These are phyloP conservation scores for Aspergillus fischeri DNA, from an alignment of 2,329 filamentous ascomycete genomes.

Conservation along the genomic window DNA sequence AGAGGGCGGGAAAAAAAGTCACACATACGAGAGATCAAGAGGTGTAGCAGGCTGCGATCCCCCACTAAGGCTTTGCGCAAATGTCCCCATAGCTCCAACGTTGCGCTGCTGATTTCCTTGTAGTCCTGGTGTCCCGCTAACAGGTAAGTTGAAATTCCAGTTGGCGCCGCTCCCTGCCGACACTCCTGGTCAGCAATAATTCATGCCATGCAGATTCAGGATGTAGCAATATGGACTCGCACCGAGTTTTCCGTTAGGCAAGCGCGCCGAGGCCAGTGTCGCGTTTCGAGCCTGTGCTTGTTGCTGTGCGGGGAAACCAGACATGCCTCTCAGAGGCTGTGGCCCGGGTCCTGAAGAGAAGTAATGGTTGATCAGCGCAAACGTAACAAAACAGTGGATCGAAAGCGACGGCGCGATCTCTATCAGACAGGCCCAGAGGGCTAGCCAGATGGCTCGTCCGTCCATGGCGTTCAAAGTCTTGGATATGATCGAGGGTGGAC, in stretches of 20 bases:
- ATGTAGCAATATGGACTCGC: slow-evolving; percentile 15
- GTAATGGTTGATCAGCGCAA: slow-evolving; percentile 10
- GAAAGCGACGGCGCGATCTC: slow-evolving; percentile 1
- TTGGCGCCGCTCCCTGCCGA: slow-evolving; percentile 49
- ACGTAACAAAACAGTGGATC: background rate
- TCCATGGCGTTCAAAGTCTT: background rate
- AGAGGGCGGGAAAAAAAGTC: background rate
- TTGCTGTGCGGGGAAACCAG: slow-evolving; percentile 52
- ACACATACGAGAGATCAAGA: slow-evolving; percentile 55
- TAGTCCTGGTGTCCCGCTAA: slow-evolving; percentile 50
- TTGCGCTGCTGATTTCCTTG: slow-evolving; percentile 49
- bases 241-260: slow-evolving; percentile 56
- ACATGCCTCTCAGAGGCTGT: slow-evolving; percentile 51
- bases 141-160: slow-evolving; percentile 56
- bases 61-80: slow-evolving; percentile 53
- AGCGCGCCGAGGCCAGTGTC: slow-evolving; percentile 45
- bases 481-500: slow-evolving; percentile 7
- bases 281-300: slow-evolving; percentile 45
- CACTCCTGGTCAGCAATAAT: slow-evolving; percentile 21
- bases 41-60: slow-evolving; percentile 50
- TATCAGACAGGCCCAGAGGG: slow-evolving; percentile 2
- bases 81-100: slow-evolving; percentile 50
- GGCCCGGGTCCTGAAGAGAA: slow-evolving; percentile 42
- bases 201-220: background rate
- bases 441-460: slow-evolving; percentile 1